A percentile compares a stretch with the other conserved stretches of the same genome.
Evolutionary conservation across 257 asterid genomes (phyloP).

Genomic region (Forsythia viridissima): DNA sequence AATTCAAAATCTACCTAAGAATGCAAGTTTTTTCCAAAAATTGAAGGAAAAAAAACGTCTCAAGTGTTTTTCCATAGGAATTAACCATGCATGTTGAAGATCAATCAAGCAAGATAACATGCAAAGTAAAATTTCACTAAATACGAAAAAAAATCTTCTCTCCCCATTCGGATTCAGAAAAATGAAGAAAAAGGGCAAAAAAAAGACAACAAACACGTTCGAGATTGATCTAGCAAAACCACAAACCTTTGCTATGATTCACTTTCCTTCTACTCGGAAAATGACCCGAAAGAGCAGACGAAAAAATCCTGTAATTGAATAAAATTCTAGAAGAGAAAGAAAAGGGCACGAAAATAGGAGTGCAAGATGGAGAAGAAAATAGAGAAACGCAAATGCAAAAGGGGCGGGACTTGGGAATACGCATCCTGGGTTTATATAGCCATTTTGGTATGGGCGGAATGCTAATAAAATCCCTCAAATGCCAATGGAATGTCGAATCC

Average conservation of each 20-base stretch:
- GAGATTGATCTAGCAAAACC: conserved; percentile 1
- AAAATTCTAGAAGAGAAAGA: neutral
- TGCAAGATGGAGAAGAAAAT: conserved; percentile 20
- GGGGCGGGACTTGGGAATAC: conserved; percentile 57
- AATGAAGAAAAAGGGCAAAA: neutral
- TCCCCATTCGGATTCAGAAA: neutral
- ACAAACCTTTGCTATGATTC: conserved; percentile 47
- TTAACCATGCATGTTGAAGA: neutral
- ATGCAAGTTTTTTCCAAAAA: neutral
- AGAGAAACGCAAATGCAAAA: conserved; percentile 43
- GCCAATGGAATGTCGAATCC: neutral
- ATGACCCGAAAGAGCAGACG: conserved; percentile 18
- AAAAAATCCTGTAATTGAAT: neutral
- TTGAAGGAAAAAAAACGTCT: neutral
- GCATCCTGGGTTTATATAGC: conserved; percentile 67
- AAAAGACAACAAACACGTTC: neutral
- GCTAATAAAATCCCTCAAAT: neutral
- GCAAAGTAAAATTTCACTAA: neutral
- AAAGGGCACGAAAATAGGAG: neutral
- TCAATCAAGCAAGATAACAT: neutral
- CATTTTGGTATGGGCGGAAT: conserved; percentile 24
- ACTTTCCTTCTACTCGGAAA: conserved; percentile 39
- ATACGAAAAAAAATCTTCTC: neutral
- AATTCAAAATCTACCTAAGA: neutral
- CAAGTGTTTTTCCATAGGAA: neutral